Evolutionary conservation across 202 grass and related monocot genomes (phyloP).

Genomic region (Zizania palustris): DNA sequence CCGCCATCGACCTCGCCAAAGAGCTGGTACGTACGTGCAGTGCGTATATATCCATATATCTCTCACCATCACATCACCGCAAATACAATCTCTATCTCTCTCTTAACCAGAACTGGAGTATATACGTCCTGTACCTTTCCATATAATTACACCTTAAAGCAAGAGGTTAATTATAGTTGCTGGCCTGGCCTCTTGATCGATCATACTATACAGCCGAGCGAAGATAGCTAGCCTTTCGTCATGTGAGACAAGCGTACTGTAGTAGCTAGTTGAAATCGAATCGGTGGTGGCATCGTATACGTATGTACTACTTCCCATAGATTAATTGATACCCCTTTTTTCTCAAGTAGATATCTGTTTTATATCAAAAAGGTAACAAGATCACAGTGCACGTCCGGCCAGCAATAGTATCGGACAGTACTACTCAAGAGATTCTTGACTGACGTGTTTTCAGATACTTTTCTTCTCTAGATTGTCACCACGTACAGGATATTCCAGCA

Average conservation of each 20-base stretch:
- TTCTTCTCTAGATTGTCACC: background rate
- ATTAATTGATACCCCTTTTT: background rate
- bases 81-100: background rate
- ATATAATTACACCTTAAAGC: background rate
- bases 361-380: background rate
- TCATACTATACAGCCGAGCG: background rate
- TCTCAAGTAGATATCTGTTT: background rate
- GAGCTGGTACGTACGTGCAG: constrained; percentile 15
- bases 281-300: no score
- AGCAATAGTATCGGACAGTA: no score
- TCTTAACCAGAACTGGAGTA: background rate
- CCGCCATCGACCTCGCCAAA: constrained; percentile 45
- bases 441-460: no score
- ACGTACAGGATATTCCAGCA: background rate
- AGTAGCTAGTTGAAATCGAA: background rate
- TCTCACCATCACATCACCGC: background rate
- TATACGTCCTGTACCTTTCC: background rate
- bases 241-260: background rate
- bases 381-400: background rate
- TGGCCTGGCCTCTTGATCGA: background rate
- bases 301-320: background rate
- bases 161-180: background rate
- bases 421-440: background rate
- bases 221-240: background rate
- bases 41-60: background rate